These are phyloP conservation scores for Boeremia lycopersici DNA, from an alignment of 2,329 filamentous ascomycete genomes.

Conservation along the genomic window DNA sequence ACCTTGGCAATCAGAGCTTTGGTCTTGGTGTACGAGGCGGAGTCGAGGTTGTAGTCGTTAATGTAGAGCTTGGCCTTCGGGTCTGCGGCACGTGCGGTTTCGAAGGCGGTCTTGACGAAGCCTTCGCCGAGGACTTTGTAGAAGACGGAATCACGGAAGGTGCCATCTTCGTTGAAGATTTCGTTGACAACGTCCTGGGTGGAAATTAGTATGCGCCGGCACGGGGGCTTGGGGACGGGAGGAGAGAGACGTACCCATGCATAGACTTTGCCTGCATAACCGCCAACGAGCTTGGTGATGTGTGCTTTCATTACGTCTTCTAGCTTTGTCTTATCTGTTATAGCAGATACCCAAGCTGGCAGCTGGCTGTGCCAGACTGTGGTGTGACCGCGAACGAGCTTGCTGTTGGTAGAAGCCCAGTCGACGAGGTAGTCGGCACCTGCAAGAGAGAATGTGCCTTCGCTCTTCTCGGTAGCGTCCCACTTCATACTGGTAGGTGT, in stretches of 20 bases:
- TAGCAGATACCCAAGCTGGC: slow-evolving; percentile 63
- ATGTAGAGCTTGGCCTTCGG: slow-evolving; percentile 74
- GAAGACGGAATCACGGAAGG: slow-evolving; percentile 67
- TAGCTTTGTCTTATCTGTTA: slow-evolving; percentile 59
- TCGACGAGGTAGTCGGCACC: slow-evolving; percentile 44
- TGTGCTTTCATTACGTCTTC: slow-evolving; percentile 65
- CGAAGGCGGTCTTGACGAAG: slow-evolving; percentile 73
- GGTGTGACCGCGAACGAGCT: slow-evolving; percentile 20
- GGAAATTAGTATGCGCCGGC: background rate
- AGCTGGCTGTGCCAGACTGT: slow-evolving; percentile 57
- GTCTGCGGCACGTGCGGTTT: slow-evolving; percentile 69
- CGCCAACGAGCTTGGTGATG: slow-evolving; percentile 61
- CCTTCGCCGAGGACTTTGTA: slow-evolving; percentile 71
- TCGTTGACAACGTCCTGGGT: slow-evolving; percentile 26
- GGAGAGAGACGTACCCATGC: slow-evolving; percentile 51
- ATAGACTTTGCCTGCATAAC: slow-evolving; percentile 68
- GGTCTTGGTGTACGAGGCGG: slow-evolving; percentile 63
- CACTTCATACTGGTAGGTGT: slow-evolving; percentile 64
- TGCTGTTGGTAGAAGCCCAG: slow-evolving; percentile 15
- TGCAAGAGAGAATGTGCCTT: slow-evolving; percentile 61
- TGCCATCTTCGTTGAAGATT: slow-evolving; percentile 59
- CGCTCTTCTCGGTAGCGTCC: slow-evolving; percentile 60
- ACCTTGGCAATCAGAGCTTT: slow-evolving; percentile 63
- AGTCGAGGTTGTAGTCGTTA: slow-evolving; percentile 72
- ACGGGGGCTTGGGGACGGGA: background rate